These are phyloP conservation scores for Dipteronia sinensis DNA, from an alignment of 345 rosid genomes.

Conservation along the genomic window DNA sequence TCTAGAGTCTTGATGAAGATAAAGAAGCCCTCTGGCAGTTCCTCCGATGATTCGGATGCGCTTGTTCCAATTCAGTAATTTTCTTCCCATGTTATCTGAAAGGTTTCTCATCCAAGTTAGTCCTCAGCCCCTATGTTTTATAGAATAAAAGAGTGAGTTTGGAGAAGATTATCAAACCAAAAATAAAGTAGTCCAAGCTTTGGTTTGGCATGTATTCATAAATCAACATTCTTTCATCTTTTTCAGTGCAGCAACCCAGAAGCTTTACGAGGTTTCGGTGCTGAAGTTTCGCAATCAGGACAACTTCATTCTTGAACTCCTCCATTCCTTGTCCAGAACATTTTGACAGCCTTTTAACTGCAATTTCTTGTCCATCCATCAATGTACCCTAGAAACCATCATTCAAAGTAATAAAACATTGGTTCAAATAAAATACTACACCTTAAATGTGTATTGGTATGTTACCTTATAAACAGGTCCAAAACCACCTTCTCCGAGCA, in stretches of 20 bases:
- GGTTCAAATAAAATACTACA: background rate
- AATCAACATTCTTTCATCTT: slow-evolving; percentile 37
- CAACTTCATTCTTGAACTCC: slow-evolving; percentile 45
- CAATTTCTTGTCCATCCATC: slow-evolving; percentile 38
- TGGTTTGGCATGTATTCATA: slow-evolving; percentile 39
- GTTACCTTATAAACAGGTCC: slow-evolving; percentile 49
- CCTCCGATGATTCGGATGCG: slow-evolving; percentile 23
- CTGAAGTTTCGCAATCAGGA: slow-evolving; percentile 37
- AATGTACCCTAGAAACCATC: slow-evolving; percentile 31
- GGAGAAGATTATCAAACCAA: slow-evolving; percentile 22
- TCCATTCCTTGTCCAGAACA: slow-evolving; percentile 36
- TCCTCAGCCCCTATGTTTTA: background rate
- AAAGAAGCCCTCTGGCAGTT: slow-evolving; percentile 28
- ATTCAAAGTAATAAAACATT: background rate
- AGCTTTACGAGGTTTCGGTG: slow-evolving; percentile 51
- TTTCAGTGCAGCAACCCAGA: slow-evolving; percentile 36
- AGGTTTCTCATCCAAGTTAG: background rate
- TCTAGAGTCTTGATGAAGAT: slow-evolving; percentile 40
- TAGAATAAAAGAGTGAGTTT: background rate
- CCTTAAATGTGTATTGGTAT: background rate
- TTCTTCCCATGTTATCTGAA: slow-evolving; percentile 18
- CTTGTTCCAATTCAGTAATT: slow-evolving; percentile 15
- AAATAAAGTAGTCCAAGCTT: slow-evolving; percentile 39
- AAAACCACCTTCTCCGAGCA: slow-evolving; percentile 46
- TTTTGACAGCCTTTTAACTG: slow-evolving; percentile 41